Evolutionary conservation across 2,329 filamentous ascomycete species (phyloP).

Genomic region (Ascocoryne sarcoides): DNA sequence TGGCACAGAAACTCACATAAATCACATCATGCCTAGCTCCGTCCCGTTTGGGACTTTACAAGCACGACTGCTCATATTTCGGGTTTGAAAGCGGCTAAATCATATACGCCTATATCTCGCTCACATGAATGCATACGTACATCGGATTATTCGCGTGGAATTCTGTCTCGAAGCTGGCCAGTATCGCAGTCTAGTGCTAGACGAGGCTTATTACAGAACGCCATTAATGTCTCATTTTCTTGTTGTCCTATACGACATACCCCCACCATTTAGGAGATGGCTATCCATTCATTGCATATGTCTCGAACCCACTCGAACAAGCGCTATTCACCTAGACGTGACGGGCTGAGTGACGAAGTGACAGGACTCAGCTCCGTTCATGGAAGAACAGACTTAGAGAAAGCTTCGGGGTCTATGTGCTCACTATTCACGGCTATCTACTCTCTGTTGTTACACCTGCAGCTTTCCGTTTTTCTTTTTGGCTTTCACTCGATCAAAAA

Average conservation of each 20-base stretch:
- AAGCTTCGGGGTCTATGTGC: constrained; percentile 1
- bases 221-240: neutral
- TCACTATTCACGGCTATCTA: constrained; percentile 11
- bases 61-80: neutral
- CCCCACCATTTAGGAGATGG: neutral
- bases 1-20: too few relatives aligned
- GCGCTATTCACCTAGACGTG: neutral
- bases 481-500: neutral
- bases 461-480: constrained; percentile 14
- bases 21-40: neutral
- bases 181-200: neutral
- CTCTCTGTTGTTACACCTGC: constrained; percentile 10
- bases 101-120: neutral
- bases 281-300: neutral
- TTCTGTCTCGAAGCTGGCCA: neutral
- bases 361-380: neutral
- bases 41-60: neutral
- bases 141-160: neutral
- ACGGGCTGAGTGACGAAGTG: neutral
- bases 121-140: neutral
- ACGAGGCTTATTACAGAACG: neutral
- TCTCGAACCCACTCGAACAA: neutral
- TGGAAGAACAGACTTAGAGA: constrained; percentile 3
- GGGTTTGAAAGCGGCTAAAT: neutral
- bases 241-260: neutral